Evolutionary conservation across 768 basidiomycete species (phyloP), one percentile per base, ranked within the genome.

Genomic region (Phaeotremella fagi): DNA sequence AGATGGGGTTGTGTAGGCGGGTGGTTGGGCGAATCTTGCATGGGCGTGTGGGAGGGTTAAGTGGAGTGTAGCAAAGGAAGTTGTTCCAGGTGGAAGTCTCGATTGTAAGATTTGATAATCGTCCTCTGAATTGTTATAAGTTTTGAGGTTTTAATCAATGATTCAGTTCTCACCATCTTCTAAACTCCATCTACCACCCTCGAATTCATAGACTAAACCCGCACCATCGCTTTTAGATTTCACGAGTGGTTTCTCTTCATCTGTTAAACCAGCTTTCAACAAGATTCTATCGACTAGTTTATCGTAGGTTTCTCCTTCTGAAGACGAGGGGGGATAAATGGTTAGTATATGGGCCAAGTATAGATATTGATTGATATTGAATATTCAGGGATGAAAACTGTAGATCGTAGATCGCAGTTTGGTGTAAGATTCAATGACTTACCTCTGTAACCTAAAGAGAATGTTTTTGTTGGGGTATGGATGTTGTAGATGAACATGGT

Each of bases 31-130:
- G 20, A 56, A 57, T 44, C 59, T 54, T 22, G 61, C 46, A 29
- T 63, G 55, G 36, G 57, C 69, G 16, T 54, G 47, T 11, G 59
- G 68, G 49, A 20, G 72, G 48, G 36, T 66, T 31, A 35, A 73
- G 60, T 54, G 77, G 54, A 60, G 75, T 58, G 66, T 83, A 7
- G 52, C 63, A 3, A 64, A 64, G 4, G 61, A 45, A 7, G 66
- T 67, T 0, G 73, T 64, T 4, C 49, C 23, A 9, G 67, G 61
- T 4, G 74, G 64, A 45, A 82, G 81, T 12, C 91, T 80, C 83
- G 87, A 87, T 31, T 79, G 77, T 59, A 91, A 88, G 54, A 97
- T 94, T 18, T 83, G 81, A 70, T 91, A 90, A 76, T 97, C 90
- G 11, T 87, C 84, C 35, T 88, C 90, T 85, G 24, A 20, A 16